Evolutionary conservation across 2,329 filamentous ascomycete species (phyloP), one percentile per base, ranked within the genome.

Genomic region (Trichoderma brevicompactum): DNA sequence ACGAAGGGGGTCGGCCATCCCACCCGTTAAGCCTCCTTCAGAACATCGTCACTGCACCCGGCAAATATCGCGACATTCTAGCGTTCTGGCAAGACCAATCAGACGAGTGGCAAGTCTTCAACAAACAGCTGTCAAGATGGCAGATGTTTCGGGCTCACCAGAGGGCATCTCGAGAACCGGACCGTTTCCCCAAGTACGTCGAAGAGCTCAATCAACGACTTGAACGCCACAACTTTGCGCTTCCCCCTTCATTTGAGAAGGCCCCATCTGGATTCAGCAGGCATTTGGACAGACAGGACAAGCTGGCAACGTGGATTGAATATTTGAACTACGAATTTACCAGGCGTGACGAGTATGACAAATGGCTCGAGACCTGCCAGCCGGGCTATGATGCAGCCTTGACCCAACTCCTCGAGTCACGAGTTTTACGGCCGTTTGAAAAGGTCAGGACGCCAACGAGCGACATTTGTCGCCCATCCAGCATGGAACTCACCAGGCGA

Each of bases 251-350:
- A 9, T 66, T 54, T 44, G 32, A 43, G 5, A 63, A 48, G 15
- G 7, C 64, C 2, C 43, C 32, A 7, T 41, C 60, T 50, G 58
- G 64, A 4, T 55, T 66, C 44, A 49, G 41, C 43, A 17, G 40
- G n/a, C 40, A 66, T 19, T 7, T 63, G 6, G 49, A 63, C 9
- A 43, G 43, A 12, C 64, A 66, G 28, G 36, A 55, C 43, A 66
- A 66, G 34, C 17, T 66, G 19, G 41, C 64, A 10, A 66, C 64
- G 1, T 66, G 64, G 64, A 53, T 66, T 36, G 64, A 66, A 36
- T 66, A 66, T 17, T 13, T 66, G 6, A 66, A 66, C 28, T 63
- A 64, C 34, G 64, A 66, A 13, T 50, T 63, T 36, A 64, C 34
- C 10, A 50, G 50, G 41, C 58, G 49, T 13, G 64, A 66, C 12